Percentiles rank a stretch among this genome's conserved stretches.
Conservation (phyloP, 805 yeast species). For the Lipomyces japonicus region DNA sequence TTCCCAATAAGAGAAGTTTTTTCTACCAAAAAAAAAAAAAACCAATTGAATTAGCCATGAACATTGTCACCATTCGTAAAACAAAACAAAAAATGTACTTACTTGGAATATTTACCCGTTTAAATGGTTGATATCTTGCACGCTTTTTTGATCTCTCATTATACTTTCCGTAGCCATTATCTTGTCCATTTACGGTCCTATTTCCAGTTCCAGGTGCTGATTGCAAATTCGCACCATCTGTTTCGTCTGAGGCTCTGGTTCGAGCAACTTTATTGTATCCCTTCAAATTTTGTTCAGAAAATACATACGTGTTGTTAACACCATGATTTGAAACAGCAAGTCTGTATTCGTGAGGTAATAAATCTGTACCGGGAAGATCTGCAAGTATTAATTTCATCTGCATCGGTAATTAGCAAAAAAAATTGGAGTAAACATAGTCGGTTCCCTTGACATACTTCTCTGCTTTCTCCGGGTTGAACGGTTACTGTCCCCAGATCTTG, state of each 20-base stretch:
- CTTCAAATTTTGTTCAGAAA: conserved; percentile 73
- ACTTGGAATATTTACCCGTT: conserved; percentile 29
- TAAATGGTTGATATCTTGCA: conserved; percentile 28
- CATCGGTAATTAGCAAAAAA: background rate
- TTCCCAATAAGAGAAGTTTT: conserved; percentile 84
- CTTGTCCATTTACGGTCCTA: too few relatives aligned
- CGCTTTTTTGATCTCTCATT: conserved; percentile 2
- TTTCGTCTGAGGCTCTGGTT: background rate
- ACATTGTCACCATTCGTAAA: background rate
- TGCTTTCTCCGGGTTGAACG: conserved; percentile 50
- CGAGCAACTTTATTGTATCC: conserved; percentile 4
- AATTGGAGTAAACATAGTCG: background rate
- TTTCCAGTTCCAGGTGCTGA: conserved; percentile 1
- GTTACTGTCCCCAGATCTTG: conserved; percentile 73
- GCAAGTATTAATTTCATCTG: conserved; percentile 33
- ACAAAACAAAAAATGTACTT: conserved; percentile 1
- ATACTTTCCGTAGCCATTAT: conserved; percentile 2
- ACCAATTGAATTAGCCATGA: conserved; percentile 17
- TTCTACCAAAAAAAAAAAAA: conserved; percentile 31
- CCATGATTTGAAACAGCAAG: conserved; percentile 69
- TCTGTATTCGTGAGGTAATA: conserved; percentile 81
- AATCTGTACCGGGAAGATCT: conserved; percentile 44
- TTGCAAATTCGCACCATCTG: too few relatives aligned
- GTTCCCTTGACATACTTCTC: conserved; percentile 18
- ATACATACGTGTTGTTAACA: conserved; percentile 80